Percentiles rank a stretch among this genome's conserved stretches.
These are phyloP conservation scores for Exophiala spinifera DNA, from an alignment of 2,329 filamentous ascomycete species.

Conservation along the genomic window DNA sequence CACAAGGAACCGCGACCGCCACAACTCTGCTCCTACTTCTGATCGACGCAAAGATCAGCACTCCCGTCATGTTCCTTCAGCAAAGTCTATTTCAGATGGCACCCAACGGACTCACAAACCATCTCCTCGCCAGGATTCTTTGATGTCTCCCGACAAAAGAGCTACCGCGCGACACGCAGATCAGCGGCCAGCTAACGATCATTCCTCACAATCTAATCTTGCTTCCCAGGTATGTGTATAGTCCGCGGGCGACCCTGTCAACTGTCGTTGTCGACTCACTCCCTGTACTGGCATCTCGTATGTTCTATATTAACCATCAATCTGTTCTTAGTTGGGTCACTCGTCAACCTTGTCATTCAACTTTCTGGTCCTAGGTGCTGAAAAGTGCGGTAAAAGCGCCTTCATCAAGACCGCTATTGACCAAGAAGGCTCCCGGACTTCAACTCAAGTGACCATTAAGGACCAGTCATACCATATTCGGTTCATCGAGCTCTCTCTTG, in stretches of 20 bases:
- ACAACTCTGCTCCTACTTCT: slow-evolving; percentile 26
- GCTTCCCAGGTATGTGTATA: slow-evolving; percentile 16
- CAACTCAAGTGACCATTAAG: slow-evolving; percentile 55
- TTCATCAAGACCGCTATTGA: slow-evolving; percentile 58
- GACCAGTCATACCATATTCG: slow-evolving; percentile 55
- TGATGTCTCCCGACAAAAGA: slow-evolving; percentile 11
- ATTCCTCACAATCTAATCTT: slow-evolving; percentile 12
- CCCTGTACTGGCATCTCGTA: not conserved
- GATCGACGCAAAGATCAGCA: slow-evolving; percentile 24
- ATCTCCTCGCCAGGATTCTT: slow-evolving; percentile 15
- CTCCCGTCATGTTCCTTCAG: slow-evolving; percentile 19
- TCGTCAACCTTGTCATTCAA: slow-evolving; percentile 51
- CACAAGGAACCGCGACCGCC: slow-evolving; percentile 24
- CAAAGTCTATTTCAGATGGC: slow-evolving; percentile 18
- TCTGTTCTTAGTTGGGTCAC: slow-evolving; percentile 14
- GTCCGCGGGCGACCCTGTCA: not conserved
- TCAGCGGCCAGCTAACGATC: slow-evolving; percentile 2
- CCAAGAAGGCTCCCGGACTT: slow-evolving; percentile 34
- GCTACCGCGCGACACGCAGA: slow-evolving; percentile 8
- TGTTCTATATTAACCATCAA: slow-evolving; percentile 9
- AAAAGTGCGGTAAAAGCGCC: slow-evolving; percentile 56
- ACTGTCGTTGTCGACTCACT: not conserved
- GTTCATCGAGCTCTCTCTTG: slow-evolving; percentile 54
- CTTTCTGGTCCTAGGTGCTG: slow-evolving; percentile 56
- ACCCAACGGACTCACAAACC: slow-evolving; percentile 21